Percentiles rank a stretch among this genome's conserved stretches.
Conservation (phyloP, 495 filamentous ascomycete genomes). For the Aspergillus ellipticus region DNA sequence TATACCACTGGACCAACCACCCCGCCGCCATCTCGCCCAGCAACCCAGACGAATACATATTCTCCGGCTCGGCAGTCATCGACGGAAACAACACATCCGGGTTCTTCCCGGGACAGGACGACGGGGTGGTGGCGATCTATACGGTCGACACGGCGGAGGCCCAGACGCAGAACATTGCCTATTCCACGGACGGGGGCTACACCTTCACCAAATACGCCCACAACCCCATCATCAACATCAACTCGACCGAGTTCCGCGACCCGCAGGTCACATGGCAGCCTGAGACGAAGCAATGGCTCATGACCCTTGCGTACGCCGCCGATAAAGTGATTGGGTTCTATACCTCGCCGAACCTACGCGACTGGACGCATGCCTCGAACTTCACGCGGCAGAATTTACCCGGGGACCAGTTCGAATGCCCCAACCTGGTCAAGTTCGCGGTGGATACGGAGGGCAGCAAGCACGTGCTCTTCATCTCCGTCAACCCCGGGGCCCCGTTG, state of each 20-base stretch:
- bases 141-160: constrained; percentile 37
- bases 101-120: constrained; percentile 48
- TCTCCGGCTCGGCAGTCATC: constrained; percentile 45
- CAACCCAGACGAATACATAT: constrained; percentile 34
- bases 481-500: constrained; percentile 52
- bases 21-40: constrained; percentile 46
- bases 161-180: constrained; percentile 50
- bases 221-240: constrained; percentile 47
- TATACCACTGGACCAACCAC: constrained; percentile 53
- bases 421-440: constrained; percentile 36
- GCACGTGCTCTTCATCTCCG: constrained; percentile 44
- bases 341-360: too few species aligned
- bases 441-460: too few species aligned
- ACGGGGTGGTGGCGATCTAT: constrained; percentile 52
- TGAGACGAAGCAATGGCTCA: constrained; percentile 43
- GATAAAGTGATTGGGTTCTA: constrained; percentile 27
- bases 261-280: constrained; percentile 51
- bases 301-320: constrained; percentile 43
- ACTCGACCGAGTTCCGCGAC: constrained; percentile 44
- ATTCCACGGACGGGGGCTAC: constrained; percentile 48
- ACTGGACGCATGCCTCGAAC: too few species aligned
- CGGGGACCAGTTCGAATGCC: constrained; percentile 52
- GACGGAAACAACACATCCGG: constrained; percentile 52
- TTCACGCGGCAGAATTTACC: constrained; percentile 30
- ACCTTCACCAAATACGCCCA: constrained; percentile 45